Percentiles rank a stretch among this genome's conserved stretches.
phyloP scores from a whole-genome alignment of 2,329 filamentous ascomycete genomes.

The Fusarium goolgardi region DNA sequence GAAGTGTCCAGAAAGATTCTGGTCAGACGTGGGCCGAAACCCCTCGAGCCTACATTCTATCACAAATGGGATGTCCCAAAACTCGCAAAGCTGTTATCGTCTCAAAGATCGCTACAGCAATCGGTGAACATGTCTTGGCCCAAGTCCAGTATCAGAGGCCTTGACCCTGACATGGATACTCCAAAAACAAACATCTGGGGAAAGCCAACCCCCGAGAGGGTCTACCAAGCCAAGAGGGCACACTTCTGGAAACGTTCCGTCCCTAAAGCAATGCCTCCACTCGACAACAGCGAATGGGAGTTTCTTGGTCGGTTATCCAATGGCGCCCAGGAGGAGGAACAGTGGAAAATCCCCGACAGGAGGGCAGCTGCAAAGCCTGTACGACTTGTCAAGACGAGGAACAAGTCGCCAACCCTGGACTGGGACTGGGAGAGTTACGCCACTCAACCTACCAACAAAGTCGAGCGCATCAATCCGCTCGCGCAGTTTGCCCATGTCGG shows the following conservation, averaged over 20 bases:
- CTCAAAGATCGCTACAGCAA: conserved; percentile 55
- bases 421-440: conserved; percentile 61
- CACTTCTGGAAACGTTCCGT: conserved; percentile 61
- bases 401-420: background rate
- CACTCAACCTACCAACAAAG: conserved; percentile 51
- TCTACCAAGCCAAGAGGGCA: conserved; percentile 57
- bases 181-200: conserved; percentile 64
- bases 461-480: conserved; percentile 55
- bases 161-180: conserved; percentile 53
- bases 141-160: conserved; percentile 39
- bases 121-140: conserved; percentile 46
- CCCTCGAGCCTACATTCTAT: conserved; percentile 52
- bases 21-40: conserved; percentile 9
- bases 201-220: conserved; percentile 54
- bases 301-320: conserved; percentile 59
- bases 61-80: conserved; percentile 63
- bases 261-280: conserved; percentile 64
- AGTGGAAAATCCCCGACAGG: conserved; percentile 55
- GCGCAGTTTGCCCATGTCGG: conserved; percentile 39
- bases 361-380: conserved; percentile 40
- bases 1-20: background rate
- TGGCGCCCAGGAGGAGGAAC: conserved; percentile 53
- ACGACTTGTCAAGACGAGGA: background rate
- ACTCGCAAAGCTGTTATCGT: conserved; percentile 55
- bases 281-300: conserved; percentile 67